These are phyloP conservation scores for Thuidium tamariscinum DNA, from an alignment of 225 moss, liverwort and hornwort genomes.

Conservation along the genomic window DNA sequence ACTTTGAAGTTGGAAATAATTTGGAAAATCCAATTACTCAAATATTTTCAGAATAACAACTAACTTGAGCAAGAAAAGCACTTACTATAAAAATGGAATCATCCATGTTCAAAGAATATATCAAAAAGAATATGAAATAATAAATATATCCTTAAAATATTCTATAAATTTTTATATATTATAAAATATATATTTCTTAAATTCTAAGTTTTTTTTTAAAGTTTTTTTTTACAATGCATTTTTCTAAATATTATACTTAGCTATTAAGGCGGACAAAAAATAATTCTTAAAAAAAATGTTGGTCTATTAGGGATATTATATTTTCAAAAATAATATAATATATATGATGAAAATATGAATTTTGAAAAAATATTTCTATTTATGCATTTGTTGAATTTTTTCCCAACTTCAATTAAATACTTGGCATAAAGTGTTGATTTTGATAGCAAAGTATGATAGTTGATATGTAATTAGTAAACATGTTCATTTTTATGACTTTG, in stretches of 20 bases:
- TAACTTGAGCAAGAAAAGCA: fast-evolving
- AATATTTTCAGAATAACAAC: background rate
- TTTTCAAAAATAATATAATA: background rate
- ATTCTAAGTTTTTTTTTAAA: background rate
- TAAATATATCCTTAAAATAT: too few relatives aligned
- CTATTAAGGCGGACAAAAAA: fast-evolving
- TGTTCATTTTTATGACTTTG: fast-evolving
- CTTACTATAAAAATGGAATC: too few relatives aligned
- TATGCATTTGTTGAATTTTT: fast-evolving
- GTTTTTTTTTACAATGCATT: background rate
- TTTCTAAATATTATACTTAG: fast-evolving
- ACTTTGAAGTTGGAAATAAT: too few relatives aligned
- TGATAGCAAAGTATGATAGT: fast-evolving
- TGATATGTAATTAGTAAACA: background rate
- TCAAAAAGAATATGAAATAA: background rate
- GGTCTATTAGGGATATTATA: fast-evolving
- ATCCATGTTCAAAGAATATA: fast-evolving
- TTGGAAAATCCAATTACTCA: background rate
- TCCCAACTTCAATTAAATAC: background rate
- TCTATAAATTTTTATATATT: background rate
- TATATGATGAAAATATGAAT: fast-evolving
- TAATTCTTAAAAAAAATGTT: fast-evolving
- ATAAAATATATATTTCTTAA: too few relatives aligned
- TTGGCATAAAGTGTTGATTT: fast-evolving
- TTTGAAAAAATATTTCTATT: background rate